A percentile compares a stretch with the other conserved stretches of the same genome.
Evolutionary conservation across 2,329 filamentous ascomycete species (phyloP).

Genomic region (Sclerotinia borealis): DNA sequence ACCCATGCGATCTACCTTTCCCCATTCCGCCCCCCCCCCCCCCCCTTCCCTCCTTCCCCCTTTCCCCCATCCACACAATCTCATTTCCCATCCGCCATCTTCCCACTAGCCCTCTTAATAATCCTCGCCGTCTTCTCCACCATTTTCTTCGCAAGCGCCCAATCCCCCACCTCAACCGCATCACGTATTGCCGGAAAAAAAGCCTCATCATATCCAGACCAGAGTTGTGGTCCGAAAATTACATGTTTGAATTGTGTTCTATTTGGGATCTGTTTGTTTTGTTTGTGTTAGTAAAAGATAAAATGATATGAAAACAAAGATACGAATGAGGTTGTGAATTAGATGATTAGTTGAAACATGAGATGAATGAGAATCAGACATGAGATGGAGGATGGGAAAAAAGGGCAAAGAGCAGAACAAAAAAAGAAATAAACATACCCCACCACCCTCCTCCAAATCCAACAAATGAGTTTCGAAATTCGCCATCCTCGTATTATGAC

Average conservation of each 20-base stretch:
- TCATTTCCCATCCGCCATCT: constrained; percentile 12
- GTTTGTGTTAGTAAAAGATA: not conserved
- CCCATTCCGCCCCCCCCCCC: not conserved
- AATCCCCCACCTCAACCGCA: constrained; percentile 65
- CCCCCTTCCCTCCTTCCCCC: not conserved
- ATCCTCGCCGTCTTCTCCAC: constrained; percentile 67
- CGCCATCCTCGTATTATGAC: constrained; percentile 73
- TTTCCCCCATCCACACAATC: not conserved
- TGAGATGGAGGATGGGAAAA: not conserved
- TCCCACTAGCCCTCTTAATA: constrained; percentile 50
- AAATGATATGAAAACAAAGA: not conserved
- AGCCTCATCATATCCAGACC: constrained; percentile 62
- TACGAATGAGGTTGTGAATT: no score
- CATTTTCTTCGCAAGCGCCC: constrained; percentile 59
- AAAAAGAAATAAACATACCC: constrained; percentile 52
- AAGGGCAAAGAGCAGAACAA: not conserved
- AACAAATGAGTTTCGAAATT: constrained; percentile 78
- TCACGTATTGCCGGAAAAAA: constrained; percentile 84
- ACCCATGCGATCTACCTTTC: no score
- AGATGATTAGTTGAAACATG: not conserved
- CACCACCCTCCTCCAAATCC: constrained; percentile 65
- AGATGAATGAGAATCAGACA: not conserved
- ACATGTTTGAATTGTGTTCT: constrained; percentile 92
- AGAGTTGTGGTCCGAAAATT: constrained; percentile 76
- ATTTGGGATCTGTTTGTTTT: constrained; percentile 60